phyloP scores from a whole-genome alignment of 225 moss, liverwort and hornwort genomes.

The Pleurozium schreberi region DNA sequence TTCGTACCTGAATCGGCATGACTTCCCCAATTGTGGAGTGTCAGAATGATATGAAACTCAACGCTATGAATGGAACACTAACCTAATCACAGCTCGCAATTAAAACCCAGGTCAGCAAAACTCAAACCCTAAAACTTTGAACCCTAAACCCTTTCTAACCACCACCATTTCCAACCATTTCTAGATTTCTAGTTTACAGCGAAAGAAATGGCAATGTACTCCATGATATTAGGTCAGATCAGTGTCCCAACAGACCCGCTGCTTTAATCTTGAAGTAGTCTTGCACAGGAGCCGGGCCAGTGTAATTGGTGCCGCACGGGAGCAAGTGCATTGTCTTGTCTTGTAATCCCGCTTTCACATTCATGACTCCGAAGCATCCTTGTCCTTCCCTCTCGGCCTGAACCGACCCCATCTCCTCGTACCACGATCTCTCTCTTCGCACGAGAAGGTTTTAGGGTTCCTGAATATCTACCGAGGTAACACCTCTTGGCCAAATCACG shows the following conservation, averaged over 20 bases:
- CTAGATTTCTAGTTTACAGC: not conserved
- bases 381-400: not conserved
- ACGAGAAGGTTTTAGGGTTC: not conserved
- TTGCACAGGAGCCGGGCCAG: conserved; percentile 33
- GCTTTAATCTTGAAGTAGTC: conserved; percentile 33
- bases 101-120: not conserved
- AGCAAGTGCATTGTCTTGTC: conserved; percentile 37
- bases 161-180: too few relatives aligned
- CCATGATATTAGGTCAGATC: not conserved
- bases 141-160: not conserved
- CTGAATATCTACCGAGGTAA: not conserved
- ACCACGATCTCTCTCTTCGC: not conserved
- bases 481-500: not conserved
- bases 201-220: not conserved
- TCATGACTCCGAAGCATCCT: conserved; percentile 35
- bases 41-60: not conserved
- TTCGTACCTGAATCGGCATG: conserved; percentile 22
- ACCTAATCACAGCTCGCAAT: not conserved
- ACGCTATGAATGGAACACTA: not conserved
- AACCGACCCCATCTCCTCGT: conserved; percentile 5
- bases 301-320: conserved; percentile 40
- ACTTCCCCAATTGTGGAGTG: too few relatives aligned
- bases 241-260: conserved; percentile 11
- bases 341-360: conserved; percentile 2
- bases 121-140: not conserved